Conservation (phyloP, 768 basidiomycete species). For the Tephrocybe rancida region DNA sequence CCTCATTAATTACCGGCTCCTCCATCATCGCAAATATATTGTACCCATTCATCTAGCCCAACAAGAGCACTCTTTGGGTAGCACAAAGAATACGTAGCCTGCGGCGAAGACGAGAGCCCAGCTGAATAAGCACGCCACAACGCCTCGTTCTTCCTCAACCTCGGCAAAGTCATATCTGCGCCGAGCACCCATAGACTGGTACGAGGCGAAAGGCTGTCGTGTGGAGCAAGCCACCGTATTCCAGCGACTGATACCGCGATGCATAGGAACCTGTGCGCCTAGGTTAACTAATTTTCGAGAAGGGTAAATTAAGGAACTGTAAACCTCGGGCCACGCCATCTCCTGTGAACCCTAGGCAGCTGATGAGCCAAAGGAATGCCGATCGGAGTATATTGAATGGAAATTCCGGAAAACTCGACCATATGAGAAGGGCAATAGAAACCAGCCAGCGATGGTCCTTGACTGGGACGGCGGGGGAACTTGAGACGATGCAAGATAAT, state of each 20-base stretch:
- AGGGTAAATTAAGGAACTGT: neutral
- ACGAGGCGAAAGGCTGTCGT: neutral
- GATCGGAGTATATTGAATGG: constrained; percentile 1
- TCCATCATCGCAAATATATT: too few species aligned
- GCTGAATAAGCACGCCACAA: neutral
- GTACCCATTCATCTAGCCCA: too few species aligned
- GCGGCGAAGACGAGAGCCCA: neutral
- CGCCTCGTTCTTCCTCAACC: neutral
- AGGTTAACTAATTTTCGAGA: neutral
- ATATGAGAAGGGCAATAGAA: neutral
- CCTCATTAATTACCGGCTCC: too few species aligned
- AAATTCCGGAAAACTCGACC: neutral
- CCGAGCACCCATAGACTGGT: neutral
- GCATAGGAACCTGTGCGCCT: neutral
- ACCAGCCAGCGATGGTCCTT: neutral
- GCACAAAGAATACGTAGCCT: neutral
- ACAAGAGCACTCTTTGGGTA: too few species aligned
- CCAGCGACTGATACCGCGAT: constrained; percentile 3
- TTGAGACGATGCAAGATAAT: too few species aligned
- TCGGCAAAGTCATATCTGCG: neutral
- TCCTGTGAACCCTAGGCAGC: constrained; percentile 2
- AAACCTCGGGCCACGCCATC: neutral
- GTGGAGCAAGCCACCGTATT: constrained; percentile 2
- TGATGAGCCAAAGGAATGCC: neutral
- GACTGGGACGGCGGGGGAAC: too few species aligned